A percentile compares a stretch with the other conserved stretches of the same genome.
These are phyloP conservation scores for Phytopythium delawarense DNA, from an alignment of 352 stramenopile species.

Conservation along the genomic window DNA sequence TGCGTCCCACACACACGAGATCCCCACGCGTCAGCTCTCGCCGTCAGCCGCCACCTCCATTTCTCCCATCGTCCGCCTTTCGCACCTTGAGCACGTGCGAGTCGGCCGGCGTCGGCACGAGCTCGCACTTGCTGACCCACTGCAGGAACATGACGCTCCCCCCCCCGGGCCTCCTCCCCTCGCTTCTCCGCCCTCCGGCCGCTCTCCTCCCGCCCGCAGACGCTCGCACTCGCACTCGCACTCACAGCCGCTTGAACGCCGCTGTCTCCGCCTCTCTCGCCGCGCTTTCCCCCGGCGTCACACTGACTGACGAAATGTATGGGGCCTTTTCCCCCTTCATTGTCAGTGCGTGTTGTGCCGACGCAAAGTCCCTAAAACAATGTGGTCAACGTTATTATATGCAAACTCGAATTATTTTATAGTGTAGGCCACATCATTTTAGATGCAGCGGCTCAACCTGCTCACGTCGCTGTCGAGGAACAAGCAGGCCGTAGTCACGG, in stretches of 20 bases:
- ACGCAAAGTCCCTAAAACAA: no score
- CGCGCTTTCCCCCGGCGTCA: no score
- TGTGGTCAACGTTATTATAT: no score
- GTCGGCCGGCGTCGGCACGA: conserved; percentile 61
- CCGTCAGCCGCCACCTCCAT: background rate
- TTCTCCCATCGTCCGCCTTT: background rate
- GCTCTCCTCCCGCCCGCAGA: background rate
- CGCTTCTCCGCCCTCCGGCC: background rate
- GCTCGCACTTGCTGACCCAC: conserved; percentile 87
- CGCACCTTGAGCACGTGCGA: conserved; percentile 77
- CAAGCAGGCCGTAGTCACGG: no score
- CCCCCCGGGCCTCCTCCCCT: background rate
- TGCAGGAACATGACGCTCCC: conserved; percentile 65
- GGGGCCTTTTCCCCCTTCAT: no score
- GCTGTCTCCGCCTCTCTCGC: no score
- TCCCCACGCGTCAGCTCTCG: background rate
- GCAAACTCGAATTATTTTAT: no score
- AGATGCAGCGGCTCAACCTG: no score
- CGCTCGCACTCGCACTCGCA: background rate
- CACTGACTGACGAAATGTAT: no score
- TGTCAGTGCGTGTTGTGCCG: no score
- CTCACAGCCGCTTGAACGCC: background rate
- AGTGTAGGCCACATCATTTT: no score
- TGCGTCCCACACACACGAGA: conserved; percentile 9
- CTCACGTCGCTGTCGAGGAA: no score